Base-by-base conservation (phyloP, 2,329 filamentous ascomycete species). In the Geosmithia putterillii region DNA sequence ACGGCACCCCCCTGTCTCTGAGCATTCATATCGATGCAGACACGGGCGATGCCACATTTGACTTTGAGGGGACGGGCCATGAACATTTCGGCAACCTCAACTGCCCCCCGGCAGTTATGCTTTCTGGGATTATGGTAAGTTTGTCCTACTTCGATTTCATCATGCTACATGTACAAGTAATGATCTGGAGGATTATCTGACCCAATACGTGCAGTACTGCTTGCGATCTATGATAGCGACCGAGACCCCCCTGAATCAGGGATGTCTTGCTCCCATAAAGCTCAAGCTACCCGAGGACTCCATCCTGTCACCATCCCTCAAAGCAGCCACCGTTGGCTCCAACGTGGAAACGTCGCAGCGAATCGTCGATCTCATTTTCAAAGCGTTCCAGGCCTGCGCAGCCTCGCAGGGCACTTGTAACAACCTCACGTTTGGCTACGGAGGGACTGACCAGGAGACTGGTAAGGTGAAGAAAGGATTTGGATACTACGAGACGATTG, bases 401-500 rank as follows among this genome's bases (percentile, higher is more conserved):
- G 85, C 84, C 2, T 79, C 71, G 0, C 85, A 89, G 51, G 85
- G 84, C n/a, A 82, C 84, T 54, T 83, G 79, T 57, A 89, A 89
- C 60, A 88, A 87, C 54, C 66, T 89, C 12, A 88, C 83, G 1
- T 89, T 89, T 52, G 84, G 83, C 43, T 85, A 85, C 52, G 79
- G 78, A 18, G 60, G 59, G 18, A 46, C 46, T 3, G 55, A 57
- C 9, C 48, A 47, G 1, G 46, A 46, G 2, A 56, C 52, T 0
- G 54, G 55, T 0, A 44, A 54, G 34, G 48, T 53, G 4, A 36
- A 41, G 21, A 45, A 52, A 14, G 84, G 84, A 0, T 89, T 89
- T 56, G 85, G 85, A 14, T 90, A 89, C 66, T 88, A 88, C 58
- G 84, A 89, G 60, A 88, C 84, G 4, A 86, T 89, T 48, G 79